These are phyloP conservation scores for Prunus fruticosa DNA, from an alignment of 306 rosid species.

Conservation along the genomic window DNA sequence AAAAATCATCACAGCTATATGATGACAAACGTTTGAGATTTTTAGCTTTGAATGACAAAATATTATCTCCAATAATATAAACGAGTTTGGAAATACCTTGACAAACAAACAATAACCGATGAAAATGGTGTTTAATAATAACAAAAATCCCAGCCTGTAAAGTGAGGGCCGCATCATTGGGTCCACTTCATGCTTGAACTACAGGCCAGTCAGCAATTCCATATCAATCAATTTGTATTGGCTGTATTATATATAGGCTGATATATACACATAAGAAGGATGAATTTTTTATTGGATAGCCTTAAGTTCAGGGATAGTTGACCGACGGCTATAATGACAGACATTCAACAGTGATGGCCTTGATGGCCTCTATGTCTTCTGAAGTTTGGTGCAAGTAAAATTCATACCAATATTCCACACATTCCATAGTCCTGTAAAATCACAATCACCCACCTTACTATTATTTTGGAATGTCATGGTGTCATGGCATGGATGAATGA, in stretches of 20 bases:
- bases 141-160: conserved; percentile 9
- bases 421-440: background rate
- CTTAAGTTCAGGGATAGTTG: conserved; percentile 18
- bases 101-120: background rate
- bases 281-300: conserved; percentile 22
- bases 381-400: background rate
- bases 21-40: background rate
- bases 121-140: background rate
- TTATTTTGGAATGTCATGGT: background rate
- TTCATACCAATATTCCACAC: background rate
- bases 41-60: background rate
- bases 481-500: background rate
- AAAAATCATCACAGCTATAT: background rate
- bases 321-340: conserved; percentile 9
- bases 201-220: conserved; percentile 8
- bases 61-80: background rate
- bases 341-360: background rate
- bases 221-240: conserved; percentile 44
- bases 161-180: conserved; percentile 1
- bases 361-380: background rate
- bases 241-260: conserved; percentile 42
- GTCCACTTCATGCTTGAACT: conserved; percentile 12
- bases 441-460: conserved; percentile 11
- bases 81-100: background rate
- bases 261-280: background rate